These are phyloP conservation scores for Liriodendron chinense DNA, from an alignment of 164 flowering plant species.

Conservation along the genomic window DNA sequence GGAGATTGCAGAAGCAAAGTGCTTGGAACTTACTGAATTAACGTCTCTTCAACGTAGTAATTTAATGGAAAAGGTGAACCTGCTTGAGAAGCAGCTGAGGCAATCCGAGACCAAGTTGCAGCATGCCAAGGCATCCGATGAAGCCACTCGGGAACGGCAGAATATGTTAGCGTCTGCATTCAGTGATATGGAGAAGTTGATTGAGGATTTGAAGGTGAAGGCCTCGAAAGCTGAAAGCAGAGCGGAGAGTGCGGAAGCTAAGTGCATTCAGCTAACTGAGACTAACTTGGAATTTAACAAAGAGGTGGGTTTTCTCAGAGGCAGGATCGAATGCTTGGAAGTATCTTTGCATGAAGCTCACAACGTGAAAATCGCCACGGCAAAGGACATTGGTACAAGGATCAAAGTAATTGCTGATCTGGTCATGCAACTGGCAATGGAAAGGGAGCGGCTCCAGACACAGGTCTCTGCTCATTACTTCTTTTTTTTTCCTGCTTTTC, in stretches of 20 bases:
- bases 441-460: slow-evolving; percentile 81
- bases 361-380: slow-evolving; percentile 50
- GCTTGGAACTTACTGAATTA: slow-evolving; percentile 36
- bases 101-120: slow-evolving; percentile 36
- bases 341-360: slow-evolving; percentile 60
- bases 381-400: slow-evolving; percentile 50
- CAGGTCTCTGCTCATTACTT: slow-evolving; percentile 46
- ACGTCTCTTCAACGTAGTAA: slow-evolving; percentile 39
- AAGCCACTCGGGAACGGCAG: slow-evolving; percentile 36
- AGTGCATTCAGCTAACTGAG: slow-evolving; percentile 37
- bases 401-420: slow-evolving; percentile 63
- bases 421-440: slow-evolving; percentile 66
- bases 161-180: slow-evolving; percentile 26
- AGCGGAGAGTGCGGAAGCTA: slow-evolving; percentile 53
- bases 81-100: slow-evolving; percentile 44
- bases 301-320: slow-evolving; percentile 49
- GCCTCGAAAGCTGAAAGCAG: slow-evolving; percentile 40
- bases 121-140: slow-evolving; percentile 30
- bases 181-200: slow-evolving; percentile 39
- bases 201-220: slow-evolving; percentile 42
- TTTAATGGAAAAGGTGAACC: slow-evolving; percentile 35
- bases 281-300: slow-evolving; percentile 47
- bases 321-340: slow-evolving; percentile 55
- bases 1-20: slow-evolving; percentile 48
- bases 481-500: not conserved